Evolutionary conservation across 441 rosid genomes (phyloP).

Genomic region (Jatropha multifida): DNA sequence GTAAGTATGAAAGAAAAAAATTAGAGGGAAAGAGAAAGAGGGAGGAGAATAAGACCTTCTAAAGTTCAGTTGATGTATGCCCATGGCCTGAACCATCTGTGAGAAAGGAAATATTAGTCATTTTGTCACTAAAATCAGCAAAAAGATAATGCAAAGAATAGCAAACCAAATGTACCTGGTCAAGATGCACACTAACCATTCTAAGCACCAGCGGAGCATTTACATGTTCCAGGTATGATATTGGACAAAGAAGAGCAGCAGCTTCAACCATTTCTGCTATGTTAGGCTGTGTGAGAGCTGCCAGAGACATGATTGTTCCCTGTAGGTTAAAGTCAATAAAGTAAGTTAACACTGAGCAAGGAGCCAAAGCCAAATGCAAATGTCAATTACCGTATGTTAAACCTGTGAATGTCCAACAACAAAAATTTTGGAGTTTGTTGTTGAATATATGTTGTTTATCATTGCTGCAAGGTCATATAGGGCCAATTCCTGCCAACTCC

Average conservation of each 20-base stretch:
- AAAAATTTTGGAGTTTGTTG: conserved; percentile 59
- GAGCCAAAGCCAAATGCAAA: conserved; percentile 10
- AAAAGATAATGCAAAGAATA: conserved; percentile 17
- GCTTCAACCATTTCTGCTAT: conserved; percentile 82
- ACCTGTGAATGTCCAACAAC: conserved; percentile 98
- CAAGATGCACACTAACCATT: conserved; percentile 87
- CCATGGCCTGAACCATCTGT: conserved; percentile 79
- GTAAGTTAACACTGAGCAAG: not conserved
- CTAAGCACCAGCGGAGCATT: conserved; percentile 75
- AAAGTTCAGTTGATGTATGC: conserved; percentile 81
- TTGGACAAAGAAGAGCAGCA: conserved; percentile 89
- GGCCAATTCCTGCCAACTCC: conserved; percentile 98
- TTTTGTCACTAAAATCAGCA: conserved; percentile 16
- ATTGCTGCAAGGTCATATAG: conserved; percentile 71
- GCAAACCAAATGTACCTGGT: conserved; percentile 56
- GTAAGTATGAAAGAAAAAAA: not conserved
- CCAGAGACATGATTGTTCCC: conserved; percentile 92
- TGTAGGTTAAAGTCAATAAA: conserved; percentile 25
- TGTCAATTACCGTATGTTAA: conserved; percentile 6
- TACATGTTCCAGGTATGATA: conserved; percentile 77
- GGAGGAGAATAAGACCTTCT: conserved; percentile 53
- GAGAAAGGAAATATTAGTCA: conserved; percentile 22
- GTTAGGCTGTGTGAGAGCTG: conserved; percentile 76
- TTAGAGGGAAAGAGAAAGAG: conserved; percentile 2
- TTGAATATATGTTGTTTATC: conserved; percentile 48